Evolutionary conservation across 2,329 filamentous ascomycete species (phyloP), one percentile per base, ranked within the genome.

Genomic region (Lizonia empirigonia): DNA sequence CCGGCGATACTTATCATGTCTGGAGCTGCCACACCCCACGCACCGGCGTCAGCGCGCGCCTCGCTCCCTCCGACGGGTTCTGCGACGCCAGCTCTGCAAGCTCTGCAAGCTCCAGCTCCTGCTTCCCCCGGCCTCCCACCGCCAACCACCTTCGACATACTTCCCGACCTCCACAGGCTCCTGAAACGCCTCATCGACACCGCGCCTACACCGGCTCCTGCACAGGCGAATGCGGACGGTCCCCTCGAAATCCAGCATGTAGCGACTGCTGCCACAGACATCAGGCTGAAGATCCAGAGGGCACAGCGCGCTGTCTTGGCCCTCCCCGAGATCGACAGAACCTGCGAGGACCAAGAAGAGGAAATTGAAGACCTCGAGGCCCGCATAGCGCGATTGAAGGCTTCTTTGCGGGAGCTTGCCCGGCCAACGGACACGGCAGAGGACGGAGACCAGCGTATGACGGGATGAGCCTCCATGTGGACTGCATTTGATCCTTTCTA

Each of bases 261-360:
- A 13, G 85, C 88, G 2, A 83, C 85, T 2, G 90, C 90, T 27
- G 89, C 90, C 1, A 89, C 91, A 66, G 82, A 83, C 27, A 80
- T 97, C 63, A 92, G 90, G 74, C 86, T 92, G 74, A 90, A 90
- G 74, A 83, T 97, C 51, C 88, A 91, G 71, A 87, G 87, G 60
- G 91, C 92, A 40, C 81, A 89, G 40, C 80, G 79, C 26, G 83
- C 86, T 61, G 78, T 91, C 44, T 79, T 81, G 65, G 77, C 78
- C 22, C 72, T 94, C 60, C 88, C 87, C 8, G 89, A 92, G 73
- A 84, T 93, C 69, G 77, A 83, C 15, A 80, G 89, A 44, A 81
- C 78, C 5, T 76, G 87, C 12, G 80, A 80, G 49, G 87, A 91
- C 69, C 90, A 93, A 75, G 80, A 87, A 61, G 80, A 79, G 12